A percentile compares a stretch with the other conserved stretches of the same genome.
Evolutionary conservation across 345 rosid species (phyloP).

Genomic region (Syzygium grande): DNA sequence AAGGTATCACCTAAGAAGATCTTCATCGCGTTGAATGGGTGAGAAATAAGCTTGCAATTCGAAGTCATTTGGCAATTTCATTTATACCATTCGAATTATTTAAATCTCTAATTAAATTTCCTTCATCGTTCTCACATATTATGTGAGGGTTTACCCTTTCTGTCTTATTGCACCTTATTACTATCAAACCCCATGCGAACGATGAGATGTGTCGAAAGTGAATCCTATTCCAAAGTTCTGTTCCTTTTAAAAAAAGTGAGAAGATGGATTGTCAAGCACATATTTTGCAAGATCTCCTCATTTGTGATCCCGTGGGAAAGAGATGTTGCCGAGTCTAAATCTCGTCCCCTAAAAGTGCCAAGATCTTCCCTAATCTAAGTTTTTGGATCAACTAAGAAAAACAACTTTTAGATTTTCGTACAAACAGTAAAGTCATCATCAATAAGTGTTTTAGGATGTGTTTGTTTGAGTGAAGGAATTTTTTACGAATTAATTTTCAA

Average conservation of each 20-base stretch:
- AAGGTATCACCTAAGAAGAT: neutral
- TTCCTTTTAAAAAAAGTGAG: neutral
- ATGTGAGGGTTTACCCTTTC: neutral
- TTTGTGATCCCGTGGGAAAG: neutral
- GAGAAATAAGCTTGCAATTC: neutral
- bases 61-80: neutral
- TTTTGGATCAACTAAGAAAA: neutral
- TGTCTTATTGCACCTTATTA: neutral
- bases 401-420: neutral
- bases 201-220: neutral
- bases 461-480: neutral
- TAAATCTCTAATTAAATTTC: neutral
- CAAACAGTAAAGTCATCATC: neutral
- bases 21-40: neutral
- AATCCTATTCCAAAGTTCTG: neutral
- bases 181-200: neutral
- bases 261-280: neutral
- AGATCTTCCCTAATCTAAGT: neutral
- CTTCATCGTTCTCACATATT: too few relatives aligned
- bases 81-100: neutral
- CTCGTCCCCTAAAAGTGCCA: neutral
- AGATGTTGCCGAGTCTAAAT: neutral
- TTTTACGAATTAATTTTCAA: fast-evolving
- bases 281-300: neutral
- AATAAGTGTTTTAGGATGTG: neutral